Percentiles rank a stretch among this genome's conserved stretches.
These are phyloP conservation scores for Gossypium schwendimanii DNA, from an alignment of 441 rosid genomes.

Conservation along the genomic window DNA sequence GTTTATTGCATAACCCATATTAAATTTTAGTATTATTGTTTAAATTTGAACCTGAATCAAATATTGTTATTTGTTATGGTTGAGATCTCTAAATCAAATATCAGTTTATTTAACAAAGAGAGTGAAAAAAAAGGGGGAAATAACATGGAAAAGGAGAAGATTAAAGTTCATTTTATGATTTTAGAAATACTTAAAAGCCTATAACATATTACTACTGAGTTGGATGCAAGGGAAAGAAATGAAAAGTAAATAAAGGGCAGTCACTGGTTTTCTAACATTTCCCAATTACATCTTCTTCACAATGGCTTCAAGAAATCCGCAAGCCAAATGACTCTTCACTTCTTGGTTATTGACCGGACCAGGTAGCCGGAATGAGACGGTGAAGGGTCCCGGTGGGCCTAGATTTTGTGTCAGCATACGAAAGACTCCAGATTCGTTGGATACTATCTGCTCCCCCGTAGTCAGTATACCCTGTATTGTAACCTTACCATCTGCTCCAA, in stretches of 20 bases:
- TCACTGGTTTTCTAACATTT: neutral
- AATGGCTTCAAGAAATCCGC: slow-evolving; percentile 61
- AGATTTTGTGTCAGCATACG: slow-evolving; percentile 64
- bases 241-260: neutral
- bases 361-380: slow-evolving; percentile 58
- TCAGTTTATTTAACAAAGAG: too few relatives aligned
- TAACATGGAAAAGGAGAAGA: neutral
- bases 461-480: slow-evolving; percentile 55
- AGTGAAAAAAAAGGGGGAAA: neutral
- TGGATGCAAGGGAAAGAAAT: neutral
- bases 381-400: slow-evolving; percentile 64
- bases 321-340: slow-evolving; percentile 39
- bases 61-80: too few relatives aligned
- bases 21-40: too few relatives aligned
- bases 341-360: slow-evolving; percentile 59
- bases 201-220: neutral
- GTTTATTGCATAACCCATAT: too few relatives aligned
- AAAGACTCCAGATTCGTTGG: slow-evolving; percentile 51
- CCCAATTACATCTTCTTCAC: slow-evolving; percentile 32
- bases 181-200: neutral
- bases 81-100: too few relatives aligned
- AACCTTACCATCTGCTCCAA: slow-evolving; percentile 55
- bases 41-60: too few relatives aligned
- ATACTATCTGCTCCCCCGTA: slow-evolving; percentile 62
- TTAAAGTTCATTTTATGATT: neutral